A percentile compares a stretch with the other conserved stretches of the same genome.
phyloP scores from a whole-genome alignment of 179 eudicot genomes.

The Beta macrorhiza region DNA sequence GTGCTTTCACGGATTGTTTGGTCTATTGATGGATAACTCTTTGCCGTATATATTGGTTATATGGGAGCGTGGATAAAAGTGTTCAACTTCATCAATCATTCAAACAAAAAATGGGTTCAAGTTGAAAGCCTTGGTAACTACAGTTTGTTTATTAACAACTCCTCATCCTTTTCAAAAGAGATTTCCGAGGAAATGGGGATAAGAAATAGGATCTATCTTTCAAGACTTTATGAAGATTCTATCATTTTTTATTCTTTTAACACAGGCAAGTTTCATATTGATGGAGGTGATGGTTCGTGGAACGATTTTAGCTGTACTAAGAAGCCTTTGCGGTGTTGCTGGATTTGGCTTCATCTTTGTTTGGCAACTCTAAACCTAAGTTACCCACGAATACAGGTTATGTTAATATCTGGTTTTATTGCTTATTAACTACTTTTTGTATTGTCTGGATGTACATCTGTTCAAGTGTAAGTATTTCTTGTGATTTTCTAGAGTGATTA shows the following conservation, averaged over 20 bases:
- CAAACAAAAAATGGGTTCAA: not conserved
- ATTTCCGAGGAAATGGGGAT: not conserved
- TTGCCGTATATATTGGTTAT: too few relatives aligned
- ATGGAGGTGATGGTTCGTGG: not conserved
- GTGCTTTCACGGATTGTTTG: too few relatives aligned
- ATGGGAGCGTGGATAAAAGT: too few relatives aligned
- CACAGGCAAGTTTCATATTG: not conserved
- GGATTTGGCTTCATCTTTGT: not conserved
- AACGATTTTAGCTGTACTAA: not conserved
- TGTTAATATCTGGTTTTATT: too few relatives aligned
- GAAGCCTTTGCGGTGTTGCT: slow-evolving; percentile 1
- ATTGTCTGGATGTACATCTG: too few relatives aligned
- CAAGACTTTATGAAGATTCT: not conserved
- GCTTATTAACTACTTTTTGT: too few relatives aligned
- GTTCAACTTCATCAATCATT: too few relatives aligned
- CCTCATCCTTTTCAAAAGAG: not conserved
- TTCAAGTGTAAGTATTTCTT: too few relatives aligned
- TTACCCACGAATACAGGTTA: too few relatives aligned
- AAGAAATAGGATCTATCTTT: slow-evolving; percentile 15
- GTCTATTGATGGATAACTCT: too few relatives aligned
- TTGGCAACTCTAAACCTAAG: too few relatives aligned
- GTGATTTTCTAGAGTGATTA: too few relatives aligned
- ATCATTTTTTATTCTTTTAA: not conserved
- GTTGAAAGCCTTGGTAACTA: slow-evolving; percentile 1
- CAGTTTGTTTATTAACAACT: not conserved